These are phyloP conservation scores for Benincasa hispida DNA, from an alignment of 306 rosid genomes.

Conservation along the genomic window DNA sequence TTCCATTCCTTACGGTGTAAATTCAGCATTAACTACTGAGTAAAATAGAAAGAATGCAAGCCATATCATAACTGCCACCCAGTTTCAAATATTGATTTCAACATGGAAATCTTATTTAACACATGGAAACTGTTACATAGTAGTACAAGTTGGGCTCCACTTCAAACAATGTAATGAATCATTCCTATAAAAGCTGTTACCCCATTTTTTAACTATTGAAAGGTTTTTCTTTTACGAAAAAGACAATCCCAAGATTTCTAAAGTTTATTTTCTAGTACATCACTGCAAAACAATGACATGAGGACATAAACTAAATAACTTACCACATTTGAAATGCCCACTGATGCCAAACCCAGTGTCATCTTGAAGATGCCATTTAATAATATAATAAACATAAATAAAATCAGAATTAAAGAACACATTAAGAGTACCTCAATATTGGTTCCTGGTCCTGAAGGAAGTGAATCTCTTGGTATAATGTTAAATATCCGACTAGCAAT, in stretches of 20 bases:
- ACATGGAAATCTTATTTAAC: neutral
- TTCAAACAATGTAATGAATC: neutral
- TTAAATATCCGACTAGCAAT: constrained; percentile 61
- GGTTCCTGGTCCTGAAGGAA: constrained; percentile 76
- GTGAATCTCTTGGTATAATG: constrained; percentile 56
- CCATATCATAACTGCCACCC: neutral
- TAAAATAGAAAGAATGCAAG: neutral
- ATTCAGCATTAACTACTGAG: neutral
- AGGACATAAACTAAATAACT: neutral
- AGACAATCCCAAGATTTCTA: neutral
- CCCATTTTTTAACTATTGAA: neutral
- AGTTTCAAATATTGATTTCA: neutral
- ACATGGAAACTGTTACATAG: neutral
- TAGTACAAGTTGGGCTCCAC: neutral
- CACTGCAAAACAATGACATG: neutral
- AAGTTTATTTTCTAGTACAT: neutral
- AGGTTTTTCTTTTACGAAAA: neutral
- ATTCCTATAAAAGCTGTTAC: neutral
- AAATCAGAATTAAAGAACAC: neutral
- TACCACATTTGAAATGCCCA: neutral
- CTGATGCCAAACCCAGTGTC: neutral
- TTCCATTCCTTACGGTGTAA: neutral
- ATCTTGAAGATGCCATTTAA: neutral
- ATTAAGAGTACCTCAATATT: constrained; percentile 54
- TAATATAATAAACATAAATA: neutral